Evolutionary conservation across 768 basidiomycete genomes (phyloP).

Genomic region (Tulasnella sp.): DNA sequence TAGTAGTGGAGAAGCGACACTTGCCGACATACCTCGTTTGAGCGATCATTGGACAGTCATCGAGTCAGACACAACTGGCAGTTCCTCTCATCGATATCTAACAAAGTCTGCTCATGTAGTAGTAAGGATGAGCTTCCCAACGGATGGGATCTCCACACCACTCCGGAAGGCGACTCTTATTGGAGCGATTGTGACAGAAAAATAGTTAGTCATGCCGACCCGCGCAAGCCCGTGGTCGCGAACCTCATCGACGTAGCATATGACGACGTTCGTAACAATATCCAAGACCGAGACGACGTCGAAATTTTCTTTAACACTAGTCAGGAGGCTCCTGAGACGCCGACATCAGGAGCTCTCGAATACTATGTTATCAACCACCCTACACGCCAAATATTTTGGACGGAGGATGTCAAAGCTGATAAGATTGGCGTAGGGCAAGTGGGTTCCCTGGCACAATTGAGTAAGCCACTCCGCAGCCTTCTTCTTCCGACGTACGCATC

Average conservation of each 20-base stretch:
- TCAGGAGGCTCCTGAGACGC: constrained; percentile 13
- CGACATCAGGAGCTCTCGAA: background rate
- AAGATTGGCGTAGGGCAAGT: constrained; percentile 5
- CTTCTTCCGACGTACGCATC: background rate
- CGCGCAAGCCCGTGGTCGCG: background rate
- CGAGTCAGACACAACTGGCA: background rate
- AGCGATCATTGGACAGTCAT: background rate
- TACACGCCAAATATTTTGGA: constrained; percentile 23
- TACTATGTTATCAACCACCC: constrained; percentile 25
- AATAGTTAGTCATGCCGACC: background rate
- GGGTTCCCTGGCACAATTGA: background rate
- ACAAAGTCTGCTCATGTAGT: background rate
- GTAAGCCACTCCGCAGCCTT: background rate
- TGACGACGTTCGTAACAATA: background rate
- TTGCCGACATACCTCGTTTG: background rate
- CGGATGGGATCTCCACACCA: background rate
- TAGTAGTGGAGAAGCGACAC: background rate
- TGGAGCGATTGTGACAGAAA: background rate
- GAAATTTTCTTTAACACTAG: background rate
- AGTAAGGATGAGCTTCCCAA: background rate
- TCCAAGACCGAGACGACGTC: background rate
- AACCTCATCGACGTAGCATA: background rate
- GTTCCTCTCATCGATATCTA: background rate
- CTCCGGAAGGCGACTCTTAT: background rate
- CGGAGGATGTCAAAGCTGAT: constrained; percentile 10